Base-by-base conservation (phyloP, 495 filamentous ascomycete species). In the Penicillium angulare region DNA sequence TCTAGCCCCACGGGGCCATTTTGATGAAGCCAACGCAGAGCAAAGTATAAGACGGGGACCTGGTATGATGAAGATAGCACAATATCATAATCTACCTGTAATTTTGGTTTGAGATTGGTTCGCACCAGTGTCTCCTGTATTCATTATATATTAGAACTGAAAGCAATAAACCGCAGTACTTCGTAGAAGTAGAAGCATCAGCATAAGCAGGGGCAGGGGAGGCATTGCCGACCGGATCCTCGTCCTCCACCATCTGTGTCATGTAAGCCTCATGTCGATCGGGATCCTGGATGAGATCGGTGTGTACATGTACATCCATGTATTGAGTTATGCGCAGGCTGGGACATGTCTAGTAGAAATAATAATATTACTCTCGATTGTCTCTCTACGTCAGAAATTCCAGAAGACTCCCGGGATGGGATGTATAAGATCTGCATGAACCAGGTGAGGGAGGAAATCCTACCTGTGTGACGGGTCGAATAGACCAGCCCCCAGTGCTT, bases 1-100 rank as follows among this genome's bases (percentile, higher is more conserved):
- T 91, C 85, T 61, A 90, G 52, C 76, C 84, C 56, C 72, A 79
- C 33, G 57, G 74, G 68, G 82, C 84, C 49, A 68, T 79, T 41
- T 72, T 82, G 54, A 79, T 81, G 74, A 51, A 83, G 75, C 54
- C 83, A 79, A 58, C 86, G 85, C 40, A 79, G 63, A 18, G 64
- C 62, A 55, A 80, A 77, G 57, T 75, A 80, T 53, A 80, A 64
- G 43, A 80, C 74, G 38, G 77, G 78, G 26, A 79, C 75, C 38
- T 72, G 72, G 54, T 80, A 81, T 51, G 72, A 73, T 36, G 68
- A 56, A 32, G 77, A 81, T 41, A 71, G 57, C 43, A 75, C 38
- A 35, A 81, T 70, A 50, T 87, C 81, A 63, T 87, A 80, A 43
- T 72, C 64, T 62, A 76, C 67, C 49, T 76, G 68, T 67, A 65